Evolutionary conservation across 2,329 filamentous ascomycete genomes (phyloP).

Genomic region (Venturiaceae sp.): DNA sequence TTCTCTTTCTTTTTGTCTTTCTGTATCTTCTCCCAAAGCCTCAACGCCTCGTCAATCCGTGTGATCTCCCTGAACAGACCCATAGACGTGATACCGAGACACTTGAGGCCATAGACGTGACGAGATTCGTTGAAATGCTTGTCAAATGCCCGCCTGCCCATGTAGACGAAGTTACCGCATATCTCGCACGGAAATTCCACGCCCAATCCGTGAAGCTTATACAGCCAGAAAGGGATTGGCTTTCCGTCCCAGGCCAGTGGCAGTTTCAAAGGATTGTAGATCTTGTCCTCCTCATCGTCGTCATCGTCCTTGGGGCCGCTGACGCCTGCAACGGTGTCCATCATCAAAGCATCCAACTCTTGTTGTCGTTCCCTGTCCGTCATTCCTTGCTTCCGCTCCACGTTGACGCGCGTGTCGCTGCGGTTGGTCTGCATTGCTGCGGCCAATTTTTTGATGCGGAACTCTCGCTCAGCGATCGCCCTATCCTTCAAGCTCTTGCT

Average conservation of each 20-base stretch:
- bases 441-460: conserved; percentile 69
- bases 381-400: conserved; percentile 95
- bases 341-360: conserved; percentile 80
- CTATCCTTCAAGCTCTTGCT: conserved; percentile 64
- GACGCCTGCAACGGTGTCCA: conserved; percentile 35
- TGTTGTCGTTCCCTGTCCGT: conserved; percentile 91
- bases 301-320: conserved; percentile 37
- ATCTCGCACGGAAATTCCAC: conserved; percentile 95
- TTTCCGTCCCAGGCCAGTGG: conserved; percentile 98
- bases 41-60: conserved; percentile 77
- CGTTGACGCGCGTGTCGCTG: conserved; percentile 82
- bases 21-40: conserved; percentile 89
- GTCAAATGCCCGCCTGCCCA: conserved; percentile 90
- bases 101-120: conserved; percentile 89
- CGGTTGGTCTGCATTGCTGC: conserved; percentile 79
- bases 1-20: conserved; percentile 71
- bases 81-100: conserved; percentile 85
- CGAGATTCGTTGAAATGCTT: conserved; percentile 96
- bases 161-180: conserved; percentile 98
- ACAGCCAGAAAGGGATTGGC: conserved; percentile 97
- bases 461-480: conserved; percentile 82
- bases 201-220: conserved; percentile 89
- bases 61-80: conserved; percentile 91
- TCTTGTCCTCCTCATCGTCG: conserved; percentile 56
- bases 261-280: conserved; percentile 95